Conservation (phyloP, 371 early-diverging fungal species). For the Apophysomyces trapeziformis region DNA sequence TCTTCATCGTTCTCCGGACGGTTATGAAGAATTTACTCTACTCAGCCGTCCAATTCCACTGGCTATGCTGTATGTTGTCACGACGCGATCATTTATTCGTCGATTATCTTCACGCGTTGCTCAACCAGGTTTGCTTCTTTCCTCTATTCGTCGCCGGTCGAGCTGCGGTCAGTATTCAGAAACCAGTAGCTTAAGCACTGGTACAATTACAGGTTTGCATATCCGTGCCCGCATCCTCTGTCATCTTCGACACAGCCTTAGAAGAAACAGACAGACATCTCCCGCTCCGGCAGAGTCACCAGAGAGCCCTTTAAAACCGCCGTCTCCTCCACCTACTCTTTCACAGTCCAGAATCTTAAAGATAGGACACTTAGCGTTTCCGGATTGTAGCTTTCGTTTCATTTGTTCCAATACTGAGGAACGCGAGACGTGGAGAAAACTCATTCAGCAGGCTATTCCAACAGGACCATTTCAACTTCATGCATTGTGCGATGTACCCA, state of each 20-base stretch:
- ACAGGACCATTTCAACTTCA: conserved; percentile 17
- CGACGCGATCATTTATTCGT: background rate
- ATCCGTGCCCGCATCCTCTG: conserved; percentile 21
- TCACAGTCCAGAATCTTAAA: conserved; percentile 11
- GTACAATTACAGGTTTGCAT: conserved; percentile 18
- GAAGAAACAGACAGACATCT: conserved; percentile 3
- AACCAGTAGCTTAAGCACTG: background rate
- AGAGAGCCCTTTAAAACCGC: background rate
- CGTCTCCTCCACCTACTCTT: background rate
- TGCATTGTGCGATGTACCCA: conserved; percentile 18
- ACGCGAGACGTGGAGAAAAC: conserved; percentile 21
- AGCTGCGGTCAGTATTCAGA: background rate
- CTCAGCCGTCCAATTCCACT: conserved; percentile 31
- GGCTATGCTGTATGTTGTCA: conserved; percentile 24
- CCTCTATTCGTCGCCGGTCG: conserved; percentile 12
- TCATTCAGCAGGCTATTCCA: conserved; percentile 10
- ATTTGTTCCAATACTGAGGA: conserved; percentile 12
- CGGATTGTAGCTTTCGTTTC: conserved; percentile 18
- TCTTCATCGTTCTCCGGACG: conserved; percentile 16
- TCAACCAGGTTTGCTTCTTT: background rate
- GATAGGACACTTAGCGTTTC: conserved; percentile 19
- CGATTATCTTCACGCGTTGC: conserved; percentile 3
- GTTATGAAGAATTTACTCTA: conserved; percentile 26
- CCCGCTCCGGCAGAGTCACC: conserved; percentile 1
- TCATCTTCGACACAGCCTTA: conserved; percentile 19